Evolutionary conservation across 75 land plant genomes (phyloP).

Genomic region (Isoetes taiwanensis): DNA sequence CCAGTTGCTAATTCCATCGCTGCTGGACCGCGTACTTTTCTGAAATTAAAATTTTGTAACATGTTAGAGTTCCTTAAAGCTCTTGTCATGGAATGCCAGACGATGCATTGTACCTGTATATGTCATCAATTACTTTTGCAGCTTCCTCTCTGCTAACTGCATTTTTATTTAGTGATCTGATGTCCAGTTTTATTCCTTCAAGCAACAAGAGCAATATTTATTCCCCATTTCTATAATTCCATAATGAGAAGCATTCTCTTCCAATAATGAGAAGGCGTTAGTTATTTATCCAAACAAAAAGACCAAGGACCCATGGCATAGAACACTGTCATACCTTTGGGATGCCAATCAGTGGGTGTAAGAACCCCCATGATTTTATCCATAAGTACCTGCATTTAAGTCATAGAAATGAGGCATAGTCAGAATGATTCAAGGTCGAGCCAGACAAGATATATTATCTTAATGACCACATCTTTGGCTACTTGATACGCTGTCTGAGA

Average conservation of each 20-base stretch:
- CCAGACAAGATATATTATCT: not conserved
- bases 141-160: constrained; percentile 12
- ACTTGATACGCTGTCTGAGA: not conserved
- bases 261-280: constrained; percentile 6
- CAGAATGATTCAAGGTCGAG: not conserved
- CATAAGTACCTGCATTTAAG: constrained; percentile 23
- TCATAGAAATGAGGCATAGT: not conserved
- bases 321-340: constrained; percentile 1
- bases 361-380: constrained; percentile 29
- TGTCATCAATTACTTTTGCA: constrained; percentile 28
- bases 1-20: constrained; percentile 18
- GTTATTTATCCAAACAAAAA: not conserved
- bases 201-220: not conserved
- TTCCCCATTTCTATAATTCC: not conserved
- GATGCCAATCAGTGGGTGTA: constrained; percentile 9
- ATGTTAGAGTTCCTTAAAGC: no score
- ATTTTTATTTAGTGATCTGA: not conserved
- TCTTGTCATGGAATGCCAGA: not conserved
- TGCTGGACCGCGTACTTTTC: constrained; percentile 25
- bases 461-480: not conserved
- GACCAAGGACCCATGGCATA: constrained; percentile 10
- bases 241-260: not conserved
- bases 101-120: constrained; percentile 15
- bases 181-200: constrained; percentile 1
- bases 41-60: constrained; percentile 1